Evolutionary conservation across 2,329 filamentous ascomycete species (phyloP), one percentile per base, ranked within the genome.

Genomic region (Cordyceps tenuipes): DNA sequence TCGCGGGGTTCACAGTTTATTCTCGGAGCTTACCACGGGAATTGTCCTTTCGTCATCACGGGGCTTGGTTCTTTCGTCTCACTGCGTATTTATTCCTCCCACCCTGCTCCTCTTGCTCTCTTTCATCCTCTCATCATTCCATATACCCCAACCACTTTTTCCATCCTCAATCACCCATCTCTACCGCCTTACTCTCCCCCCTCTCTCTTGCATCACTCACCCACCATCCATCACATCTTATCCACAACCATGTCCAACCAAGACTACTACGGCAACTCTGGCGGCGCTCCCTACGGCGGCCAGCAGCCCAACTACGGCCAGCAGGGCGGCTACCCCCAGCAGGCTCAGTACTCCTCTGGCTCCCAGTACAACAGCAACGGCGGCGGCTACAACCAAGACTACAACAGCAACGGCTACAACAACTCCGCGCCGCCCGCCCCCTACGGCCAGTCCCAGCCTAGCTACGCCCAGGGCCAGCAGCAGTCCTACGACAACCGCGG

Each of bases 251-350:
- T 76, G 74, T 75, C 74, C 10, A 65, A 69, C 49, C 67, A 72
- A 59, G 72, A 75, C 47, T 75, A 74, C 63, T 76, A 75, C 69
- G 70, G 65, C 58, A 66, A 15, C 39, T 8, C 67, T 47, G 66
- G 66, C 63, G 61, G 65, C 61, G 58, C 58, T n/a, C 44, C 50
- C 29, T 60, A 60, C 31, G 50, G 50, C 41, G 39, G 41, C 39
- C 59, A 60, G 59, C 59, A 60, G 59, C 41, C 51, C 44, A 50
- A 51, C 50, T 50, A 56, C 52, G 34, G 56, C 49, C 48, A 59
- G 34, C 31, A 31, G 21, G 36, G 55, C 34, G 59, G 62, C 21
- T 65, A 67, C 49, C 62, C 64, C 29, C 67, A 67, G 15, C 56
- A 59, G 15, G 48, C 48, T 13, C 41, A 44, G 21, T 59, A 59